Percentiles rank a stretch among this genome's conserved stretches.
phyloP scores from a whole-genome alignment of 2,329 filamentous ascomycete species.

The Talaromyces sp. region DNA sequence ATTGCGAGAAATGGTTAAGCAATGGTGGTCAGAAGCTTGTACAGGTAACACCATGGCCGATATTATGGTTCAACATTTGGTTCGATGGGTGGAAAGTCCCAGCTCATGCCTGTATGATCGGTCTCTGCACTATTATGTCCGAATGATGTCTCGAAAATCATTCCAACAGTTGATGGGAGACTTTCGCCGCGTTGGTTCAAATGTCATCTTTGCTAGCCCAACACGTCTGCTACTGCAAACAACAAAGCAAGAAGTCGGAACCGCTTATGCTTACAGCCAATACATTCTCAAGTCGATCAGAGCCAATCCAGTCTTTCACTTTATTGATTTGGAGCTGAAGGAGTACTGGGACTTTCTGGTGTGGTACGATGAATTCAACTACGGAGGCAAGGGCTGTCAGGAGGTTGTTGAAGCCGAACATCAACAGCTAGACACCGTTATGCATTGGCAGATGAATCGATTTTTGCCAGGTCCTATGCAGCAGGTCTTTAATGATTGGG shows the following conservation, averaged over 20 bases:
- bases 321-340: conserved; percentile 93
- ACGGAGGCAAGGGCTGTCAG: conserved; percentile 87
- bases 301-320: conserved; percentile 91
- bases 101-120: conserved; percentile 94
- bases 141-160: conserved; percentile 97
- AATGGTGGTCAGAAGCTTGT: conserved; percentile 96
- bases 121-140: conserved; percentile 92
- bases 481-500: conserved; percentile 83
- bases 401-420: conserved; percentile 74
- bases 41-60: conserved; percentile 91
- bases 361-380: conserved; percentile 99
- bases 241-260: conserved; percentile 93
- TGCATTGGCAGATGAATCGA: conserved; percentile 96
- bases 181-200: conserved; percentile 90
- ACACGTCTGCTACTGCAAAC: conserved; percentile 91
- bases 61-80: conserved; percentile 93
- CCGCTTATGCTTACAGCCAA: conserved; percentile 93
- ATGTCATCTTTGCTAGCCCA: conserved; percentile 90
- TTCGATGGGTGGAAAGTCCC: conserved; percentile 94
- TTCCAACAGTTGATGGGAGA: conserved; percentile 96
- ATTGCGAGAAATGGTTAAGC: conserved; percentile 95
- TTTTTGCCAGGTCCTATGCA: conserved; percentile 82
- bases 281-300: conserved; percentile 98
- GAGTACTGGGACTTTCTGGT: conserved; percentile 99
- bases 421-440: conserved; percentile 82